Percentiles rank a stretch among this genome's conserved stretches.
Conservation (phyloP, 2,329 filamentous ascomycete genomes). For the Colletotrichum graminicola region DNA sequence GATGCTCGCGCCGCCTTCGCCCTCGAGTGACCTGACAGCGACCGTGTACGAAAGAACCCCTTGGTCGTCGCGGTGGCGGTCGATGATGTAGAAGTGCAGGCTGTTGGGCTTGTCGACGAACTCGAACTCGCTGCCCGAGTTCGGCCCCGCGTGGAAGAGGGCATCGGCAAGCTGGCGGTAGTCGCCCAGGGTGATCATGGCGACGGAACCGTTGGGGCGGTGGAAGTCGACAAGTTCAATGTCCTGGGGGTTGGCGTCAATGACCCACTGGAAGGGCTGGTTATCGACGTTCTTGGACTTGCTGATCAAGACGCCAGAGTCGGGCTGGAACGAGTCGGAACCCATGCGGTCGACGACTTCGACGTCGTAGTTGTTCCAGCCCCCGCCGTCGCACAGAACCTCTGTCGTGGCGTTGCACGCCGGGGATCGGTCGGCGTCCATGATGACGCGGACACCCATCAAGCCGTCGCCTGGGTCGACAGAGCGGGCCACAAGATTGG, state of each 20-base stretch:
- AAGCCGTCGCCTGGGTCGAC: slow-evolving; percentile 55
- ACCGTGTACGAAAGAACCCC: slow-evolving; percentile 63
- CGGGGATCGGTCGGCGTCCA: slow-evolving; percentile 60
- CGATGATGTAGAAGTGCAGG: slow-evolving; percentile 64
- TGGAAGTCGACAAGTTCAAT: slow-evolving; percentile 63
- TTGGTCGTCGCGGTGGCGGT: slow-evolving; percentile 54
- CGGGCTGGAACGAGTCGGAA: slow-evolving; percentile 64
- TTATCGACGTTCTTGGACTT: slow-evolving; percentile 62
- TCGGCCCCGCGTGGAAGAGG: slow-evolving; percentile 66
- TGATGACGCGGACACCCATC: slow-evolving; percentile 61
- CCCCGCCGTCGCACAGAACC: slow-evolving; percentile 63
- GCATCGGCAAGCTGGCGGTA: slow-evolving; percentile 66
- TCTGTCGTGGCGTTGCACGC: slow-evolving; percentile 57
- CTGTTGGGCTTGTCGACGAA: slow-evolving; percentile 60
- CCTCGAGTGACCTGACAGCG: slow-evolving; percentile 58
- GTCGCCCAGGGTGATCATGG: slow-evolving; percentile 63
- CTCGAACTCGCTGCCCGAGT: slow-evolving; percentile 64
- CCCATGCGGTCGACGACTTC: slow-evolving; percentile 68
- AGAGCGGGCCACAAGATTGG: slow-evolving; percentile 61
- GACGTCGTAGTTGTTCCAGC: slow-evolving; percentile 64
- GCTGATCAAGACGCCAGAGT: slow-evolving; percentile 65
- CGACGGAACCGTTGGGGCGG: slow-evolving; percentile 60
- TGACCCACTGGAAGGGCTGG: slow-evolving; percentile 66
- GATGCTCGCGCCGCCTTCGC: slow-evolving; percentile 49
- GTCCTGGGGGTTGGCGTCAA: slow-evolving; percentile 67